Base-by-base conservation (phyloP, 352 stramenopile genomes). In the Globisporangium polare region DNA sequence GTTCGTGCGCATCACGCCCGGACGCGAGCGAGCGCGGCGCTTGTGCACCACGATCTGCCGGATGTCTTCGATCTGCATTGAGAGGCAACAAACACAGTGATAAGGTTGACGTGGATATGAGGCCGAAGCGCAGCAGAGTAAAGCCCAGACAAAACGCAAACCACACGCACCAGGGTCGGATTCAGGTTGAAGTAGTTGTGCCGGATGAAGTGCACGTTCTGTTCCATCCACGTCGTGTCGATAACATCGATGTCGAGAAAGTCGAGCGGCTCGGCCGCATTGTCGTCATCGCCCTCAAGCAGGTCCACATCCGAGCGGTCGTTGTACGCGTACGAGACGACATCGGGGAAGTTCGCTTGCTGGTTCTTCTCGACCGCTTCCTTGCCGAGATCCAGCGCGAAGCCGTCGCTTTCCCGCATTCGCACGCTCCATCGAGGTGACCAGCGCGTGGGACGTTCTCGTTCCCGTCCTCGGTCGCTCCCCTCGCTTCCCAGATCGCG, bases 161-260 rank as follows among this genome's bases (percentile, higher is more conserved):
- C 12, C 20, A 56, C 37, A 75, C 73, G 42, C 73, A 94, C 73
- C 31, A 95, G 75, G 2, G 84, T 93, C 39, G 81, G 71, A 60
- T 96, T 96, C 26, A 96, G 59, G 55, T 88, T 94, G 65, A 92
- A 96, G 64, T 89, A 94, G 60, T 87, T 91, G 74, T 96, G 87
- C 3, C 87, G 77, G 45, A 94, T 80, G 27, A 73, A 71, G 62
- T 92, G 82, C 45, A 96, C 81, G 54, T 96, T 96, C 45, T 86
- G 88, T 61, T 95, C 85, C 56, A 95, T 87, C 68, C 80, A 90
- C 10, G 89, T 94, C 26, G 83, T 96, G 64, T 96, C 87, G 58
- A 97, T 90, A 17, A 92, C 86, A 68, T 96, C 89, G 49, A 92
- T 77, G 68, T 95, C 86, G 18, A 96, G 67, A 60, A 81, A 93